Evolutionary conservation across 441 rosid genomes (phyloP).

Genomic region (Corymbia citriodora): DNA sequence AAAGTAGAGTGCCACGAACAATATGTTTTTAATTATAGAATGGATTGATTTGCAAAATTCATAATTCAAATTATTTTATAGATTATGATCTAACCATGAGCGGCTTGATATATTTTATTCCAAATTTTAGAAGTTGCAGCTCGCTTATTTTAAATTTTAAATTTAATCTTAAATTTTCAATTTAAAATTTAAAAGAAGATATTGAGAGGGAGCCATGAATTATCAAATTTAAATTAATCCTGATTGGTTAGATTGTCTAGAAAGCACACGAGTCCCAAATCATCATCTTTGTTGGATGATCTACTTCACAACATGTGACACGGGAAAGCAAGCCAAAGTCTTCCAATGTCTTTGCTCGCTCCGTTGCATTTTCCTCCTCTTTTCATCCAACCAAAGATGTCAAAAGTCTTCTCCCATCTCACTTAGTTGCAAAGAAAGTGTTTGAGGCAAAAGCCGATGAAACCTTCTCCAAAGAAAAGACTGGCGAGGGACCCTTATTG

Average conservation of each 20-base stretch:
- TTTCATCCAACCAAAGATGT: no score
- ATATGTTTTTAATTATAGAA: no score
- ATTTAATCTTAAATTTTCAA: not conserved
- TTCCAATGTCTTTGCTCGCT: not conserved
- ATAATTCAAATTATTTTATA: fast-evolving
- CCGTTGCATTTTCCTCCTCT: no score
- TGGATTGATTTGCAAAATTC: not conserved
- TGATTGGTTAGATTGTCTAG: not conserved
- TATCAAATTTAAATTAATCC: not conserved
- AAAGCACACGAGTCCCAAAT: not conserved
- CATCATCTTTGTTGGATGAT: not conserved
- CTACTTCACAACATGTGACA: not conserved
- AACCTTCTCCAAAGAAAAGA: no score
- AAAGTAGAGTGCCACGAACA: fast-evolving
- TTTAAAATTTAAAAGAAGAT: not conserved
- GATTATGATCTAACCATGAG: not conserved
- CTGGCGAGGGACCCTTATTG: no score
- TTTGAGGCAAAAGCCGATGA: no score
- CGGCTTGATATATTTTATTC: not conserved
- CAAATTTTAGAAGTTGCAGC: not conserved
- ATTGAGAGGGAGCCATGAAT: not conserved
- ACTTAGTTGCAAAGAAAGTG: no score
- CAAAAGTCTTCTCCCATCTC: no score
- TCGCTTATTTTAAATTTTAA: fast-evolving
- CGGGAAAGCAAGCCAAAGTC: not conserved